Conservation (phyloP, 805 yeast species). For the Candida andamanensis region DNA sequence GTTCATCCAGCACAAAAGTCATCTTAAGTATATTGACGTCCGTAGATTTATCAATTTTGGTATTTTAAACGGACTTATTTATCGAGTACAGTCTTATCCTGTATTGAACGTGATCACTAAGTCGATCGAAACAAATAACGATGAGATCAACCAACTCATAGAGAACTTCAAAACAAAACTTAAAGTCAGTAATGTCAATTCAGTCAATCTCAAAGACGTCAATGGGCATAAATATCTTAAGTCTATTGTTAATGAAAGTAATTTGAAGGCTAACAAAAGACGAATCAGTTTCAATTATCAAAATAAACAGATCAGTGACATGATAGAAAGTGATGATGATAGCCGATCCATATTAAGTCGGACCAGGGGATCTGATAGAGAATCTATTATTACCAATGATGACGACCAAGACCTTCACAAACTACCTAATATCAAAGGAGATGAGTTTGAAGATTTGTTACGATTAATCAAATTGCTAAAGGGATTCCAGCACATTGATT, state of each 20-base stretch:
- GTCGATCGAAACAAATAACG: conserved; percentile 27
- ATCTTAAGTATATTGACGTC: conserved; percentile 65
- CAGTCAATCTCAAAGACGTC: conserved; percentile 3
- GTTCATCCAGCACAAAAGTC: conserved; percentile 62
- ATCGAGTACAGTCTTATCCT: conserved; percentile 77
- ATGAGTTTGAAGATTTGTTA: conserved; percentile 24
- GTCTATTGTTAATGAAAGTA: conserved; percentile 18
- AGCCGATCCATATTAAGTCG: background rate
- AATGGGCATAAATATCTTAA: conserved; percentile 13
- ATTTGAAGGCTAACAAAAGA: conserved; percentile 18
- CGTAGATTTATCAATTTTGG: conserved; percentile 87
- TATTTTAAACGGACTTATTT: conserved; percentile 70
- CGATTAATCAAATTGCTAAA: conserved; percentile 42
- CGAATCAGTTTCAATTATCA: conserved; percentile 29
- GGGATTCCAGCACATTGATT: conserved; percentile 54
- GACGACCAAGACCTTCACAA: conserved; percentile 1
- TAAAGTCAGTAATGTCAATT: conserved; percentile 8
- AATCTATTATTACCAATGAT: background rate
- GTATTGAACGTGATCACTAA: conserved; percentile 40
- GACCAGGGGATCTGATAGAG: background rate
- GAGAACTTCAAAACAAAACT: conserved; percentile 9
- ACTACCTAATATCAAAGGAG: conserved; percentile 6
- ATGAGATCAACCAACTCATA: conserved; percentile 15
- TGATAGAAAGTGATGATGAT: conserved; percentile 6
- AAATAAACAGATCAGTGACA: conserved; percentile 6